Conservation (phyloP, 345 rosid species). For the Eucalyptus marginata region DNA sequence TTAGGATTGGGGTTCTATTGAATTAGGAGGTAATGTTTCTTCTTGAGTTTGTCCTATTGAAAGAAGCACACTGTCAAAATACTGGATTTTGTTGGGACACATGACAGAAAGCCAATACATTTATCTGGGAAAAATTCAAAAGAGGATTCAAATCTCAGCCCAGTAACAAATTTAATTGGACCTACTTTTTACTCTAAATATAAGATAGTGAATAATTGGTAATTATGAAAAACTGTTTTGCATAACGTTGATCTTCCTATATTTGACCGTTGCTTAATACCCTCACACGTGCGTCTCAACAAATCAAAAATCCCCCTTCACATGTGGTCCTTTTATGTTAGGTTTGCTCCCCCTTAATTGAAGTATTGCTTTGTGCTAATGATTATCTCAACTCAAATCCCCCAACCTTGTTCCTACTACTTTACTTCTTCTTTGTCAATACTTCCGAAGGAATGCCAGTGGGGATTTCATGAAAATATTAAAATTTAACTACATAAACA, state of each 20-base stretch:
- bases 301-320: not conserved
- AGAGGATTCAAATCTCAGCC: not conserved
- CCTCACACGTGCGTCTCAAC: not conserved
- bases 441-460: not conserved
- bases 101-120: not conserved
- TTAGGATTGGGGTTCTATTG: not conserved
- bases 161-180: not conserved
- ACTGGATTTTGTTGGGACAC: not conserved
- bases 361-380: not conserved
- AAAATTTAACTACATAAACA: not conserved
- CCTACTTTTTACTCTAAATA: not conserved
- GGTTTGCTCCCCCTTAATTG: not conserved
- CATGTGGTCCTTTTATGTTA: not conserved
- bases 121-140: not conserved
- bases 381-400: not conserved
- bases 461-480: not conserved
- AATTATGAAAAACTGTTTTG: not conserved
- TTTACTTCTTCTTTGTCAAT: not conserved
- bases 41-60: not conserved
- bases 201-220: not conserved
- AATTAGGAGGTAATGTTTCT: not conserved
- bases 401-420: not conserved
- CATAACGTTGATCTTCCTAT: not conserved
- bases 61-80: not conserved
- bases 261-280: not conserved